Evolutionary conservation across 129 eudicot genomes (phyloP), one percentile per base, ranked within the genome.

Genomic region (Saposhnikovia divaricata): DNA sequence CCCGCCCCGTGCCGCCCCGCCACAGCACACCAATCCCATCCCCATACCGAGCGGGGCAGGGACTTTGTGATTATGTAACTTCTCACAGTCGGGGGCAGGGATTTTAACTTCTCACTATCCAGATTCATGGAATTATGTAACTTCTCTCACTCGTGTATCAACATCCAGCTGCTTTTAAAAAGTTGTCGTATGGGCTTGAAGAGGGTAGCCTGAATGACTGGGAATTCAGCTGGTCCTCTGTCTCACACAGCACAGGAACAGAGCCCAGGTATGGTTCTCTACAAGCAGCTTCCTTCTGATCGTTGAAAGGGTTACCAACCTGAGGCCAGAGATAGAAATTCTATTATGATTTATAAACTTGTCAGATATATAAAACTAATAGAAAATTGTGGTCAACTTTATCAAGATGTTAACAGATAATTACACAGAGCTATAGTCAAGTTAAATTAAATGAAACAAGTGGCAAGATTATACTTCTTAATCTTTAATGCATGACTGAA

Each of bases 121-220:
- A 21, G 28, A 38, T 37, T 15, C 13, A 68, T 31, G 46, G 12
- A 16, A 3, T 38, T 71, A 37, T 71, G 46, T 16, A 70, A 31
- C 10, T 66, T 34, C 39, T 68, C 73, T 19, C 6, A 31, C 46
- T 71, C 39, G 25, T 15, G 46, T 40, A 65, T 88, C 81, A 94
- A 84, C 90, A 83, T 66, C 97, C 91, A 19, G 99, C 99, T 79
- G 97, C 96, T 85, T 90, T 95, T 81, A 95, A 81, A 87, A 95
- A 95, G 82, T 95, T 89, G 73, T 95, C 99, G 28, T 87, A 95
- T 45, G 99, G 99, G 77, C 96, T 90, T 71, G 97, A 86, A 42
- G 97, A 88, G 40, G 99, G 99, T 69, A 95, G 86, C 77, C 81
- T 92, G 82, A 90, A 88, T 65, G 85, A 74, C 44, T 87, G 89